Base-by-base conservation (phyloP, 345 rosid genomes). In the Salix suchowensis region DNA sequence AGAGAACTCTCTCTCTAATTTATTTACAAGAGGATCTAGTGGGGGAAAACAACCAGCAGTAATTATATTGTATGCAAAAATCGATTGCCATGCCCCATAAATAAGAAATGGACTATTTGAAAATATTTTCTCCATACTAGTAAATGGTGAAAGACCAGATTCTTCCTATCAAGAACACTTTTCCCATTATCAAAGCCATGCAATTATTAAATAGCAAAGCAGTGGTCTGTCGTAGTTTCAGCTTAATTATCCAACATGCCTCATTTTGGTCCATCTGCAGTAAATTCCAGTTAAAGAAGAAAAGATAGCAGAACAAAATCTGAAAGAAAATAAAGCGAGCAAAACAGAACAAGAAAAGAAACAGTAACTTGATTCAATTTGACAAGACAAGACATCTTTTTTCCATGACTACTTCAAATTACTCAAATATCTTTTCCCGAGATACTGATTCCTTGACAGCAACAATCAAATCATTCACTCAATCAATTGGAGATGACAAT, bases 321-420 rank as follows among this genome's bases (percentile, higher is more conserved):
- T 7, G 9, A n/a, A 50, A 36, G 13, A 11, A 76, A 58, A 61
- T 4, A n/a, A 60, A 60, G 50, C 58, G 46, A 58, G 7, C 69
- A 73, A 46, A 75, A 67, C 28, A 77, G 64, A 68, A 71, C 78
- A 73, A 69, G 78, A 15, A 62, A 76, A 78, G 67, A 77, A 78
- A 84, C 86, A 86, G 89, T 82, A 80, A 21, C 65, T 8, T 83
- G 83, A 84, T 84, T 80, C 77, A 84, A 54, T 68, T 18, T 83
- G 89, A 87, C 79, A 81, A 85, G 89, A 87, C 88, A 79, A 79
- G 74, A 74, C 88, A 77, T 73, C 89, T 87, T 87, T 82, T 70
- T 76, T 42, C 68, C 73, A 65, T 42, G 61, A 40, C 75, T 65
- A 19, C 77, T 75, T 58, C 37, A 42, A 67, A 67, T n/a, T 50